These are phyloP conservation scores for Fusarium proliferatum DNA, from an alignment of 2,329 filamentous ascomycete species.

Conservation along the genomic window DNA sequence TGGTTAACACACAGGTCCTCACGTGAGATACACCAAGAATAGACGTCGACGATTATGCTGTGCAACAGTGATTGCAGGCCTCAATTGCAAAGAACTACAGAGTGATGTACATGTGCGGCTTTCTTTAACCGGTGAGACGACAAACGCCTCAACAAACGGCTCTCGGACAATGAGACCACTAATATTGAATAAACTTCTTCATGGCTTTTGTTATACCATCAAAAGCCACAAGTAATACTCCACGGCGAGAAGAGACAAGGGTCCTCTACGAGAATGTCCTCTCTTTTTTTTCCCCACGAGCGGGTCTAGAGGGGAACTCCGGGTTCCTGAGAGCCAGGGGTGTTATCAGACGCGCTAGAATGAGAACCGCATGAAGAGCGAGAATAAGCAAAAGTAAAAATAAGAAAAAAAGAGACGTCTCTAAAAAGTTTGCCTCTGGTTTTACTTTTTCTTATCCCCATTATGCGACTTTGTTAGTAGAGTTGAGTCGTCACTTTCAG, in stretches of 20 bases:
- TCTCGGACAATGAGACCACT: background rate
- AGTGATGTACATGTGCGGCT: background rate
- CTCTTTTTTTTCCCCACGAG: background rate
- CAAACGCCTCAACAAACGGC: slow-evolving; percentile 16
- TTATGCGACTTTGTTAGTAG: background rate
- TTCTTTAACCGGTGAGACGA: background rate
- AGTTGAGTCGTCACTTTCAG: slow-evolving; percentile 41
- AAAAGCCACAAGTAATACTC: background rate
- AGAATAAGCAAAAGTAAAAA: slow-evolving; percentile 2
- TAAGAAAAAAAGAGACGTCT: background rate
- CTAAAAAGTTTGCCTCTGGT: slow-evolving; percentile 15
- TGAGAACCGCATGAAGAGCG: slow-evolving; percentile 18
- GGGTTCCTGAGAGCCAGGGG: slow-evolving; percentile 29
- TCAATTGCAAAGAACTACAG: background rate
- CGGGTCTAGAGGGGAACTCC: slow-evolving; percentile 15
- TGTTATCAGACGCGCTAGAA: slow-evolving; percentile 22
- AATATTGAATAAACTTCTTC: background rate
- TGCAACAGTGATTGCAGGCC: background rate
- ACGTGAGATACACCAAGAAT: slow-evolving; percentile 5
- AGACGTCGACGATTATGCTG: background rate
- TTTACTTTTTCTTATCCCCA: background rate
- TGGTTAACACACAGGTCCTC: background rate
- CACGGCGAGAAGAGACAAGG: slow-evolving; percentile 18
- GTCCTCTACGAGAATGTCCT: background rate
- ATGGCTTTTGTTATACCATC: background rate